Evolutionary conservation across 805 yeast species (phyloP).

Genomic region (Pichia manshurica): DNA sequence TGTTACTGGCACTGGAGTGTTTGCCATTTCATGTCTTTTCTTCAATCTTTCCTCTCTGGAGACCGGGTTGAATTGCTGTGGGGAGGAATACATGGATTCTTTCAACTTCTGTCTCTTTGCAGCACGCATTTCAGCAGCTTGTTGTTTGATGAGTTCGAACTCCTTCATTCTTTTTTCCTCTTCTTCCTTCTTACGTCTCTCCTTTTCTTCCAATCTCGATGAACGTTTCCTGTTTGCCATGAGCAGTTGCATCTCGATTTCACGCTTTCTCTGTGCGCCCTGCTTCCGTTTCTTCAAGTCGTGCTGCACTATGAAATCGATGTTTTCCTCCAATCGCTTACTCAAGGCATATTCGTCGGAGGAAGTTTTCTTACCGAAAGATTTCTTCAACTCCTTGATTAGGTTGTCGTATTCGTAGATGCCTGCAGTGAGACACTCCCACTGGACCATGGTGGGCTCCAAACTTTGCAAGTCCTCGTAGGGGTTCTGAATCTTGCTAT

Average conservation of each 20-base stretch:
- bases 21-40: conserved; percentile 16
- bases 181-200: conserved; percentile 47
- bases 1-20: too few species aligned
- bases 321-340: conserved; percentile 27
- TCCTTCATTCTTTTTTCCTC: conserved; percentile 41
- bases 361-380: conserved; percentile 27
- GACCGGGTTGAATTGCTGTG: conserved; percentile 1
- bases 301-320: conserved; percentile 33
- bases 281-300: conserved; percentile 52
- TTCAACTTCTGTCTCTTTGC: conserved; percentile 32
- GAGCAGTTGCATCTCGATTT: conserved; percentile 55
- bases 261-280: conserved; percentile 51
- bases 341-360: conserved; percentile 27
- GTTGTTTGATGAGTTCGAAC: conserved; percentile 39
- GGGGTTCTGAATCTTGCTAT: conserved; percentile 17
- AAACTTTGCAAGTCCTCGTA: conserved; percentile 15
- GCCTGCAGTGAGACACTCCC: conserved; percentile 39
- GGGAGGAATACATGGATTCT: conserved; percentile 20
- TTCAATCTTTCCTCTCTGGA: conserved; percentile 32
- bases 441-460: conserved; percentile 34
- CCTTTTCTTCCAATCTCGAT: conserved; percentile 64
- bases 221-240: conserved; percentile 69
- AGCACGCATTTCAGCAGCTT: conserved; percentile 42
- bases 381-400: conserved; percentile 28
- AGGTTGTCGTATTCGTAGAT: conserved; percentile 38